Conservation (phyloP, 768 basidiomycete species). For the Serendipita vermifera region DNA sequence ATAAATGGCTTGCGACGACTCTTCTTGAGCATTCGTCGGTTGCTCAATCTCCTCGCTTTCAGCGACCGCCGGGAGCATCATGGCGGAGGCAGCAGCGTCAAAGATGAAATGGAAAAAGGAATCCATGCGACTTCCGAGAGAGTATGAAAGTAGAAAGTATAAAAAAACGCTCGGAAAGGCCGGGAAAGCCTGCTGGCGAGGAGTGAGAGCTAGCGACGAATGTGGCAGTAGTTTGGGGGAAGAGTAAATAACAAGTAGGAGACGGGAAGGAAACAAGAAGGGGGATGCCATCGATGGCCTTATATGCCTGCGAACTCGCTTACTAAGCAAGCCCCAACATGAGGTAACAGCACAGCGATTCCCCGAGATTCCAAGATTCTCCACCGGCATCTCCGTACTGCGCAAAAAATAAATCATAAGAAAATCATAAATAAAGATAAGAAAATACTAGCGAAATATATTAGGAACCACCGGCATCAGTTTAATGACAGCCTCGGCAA, state of each 20-base stretch:
- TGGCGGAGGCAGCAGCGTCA: not conserved
- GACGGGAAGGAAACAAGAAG: not conserved
- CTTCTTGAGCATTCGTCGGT: not conserved
- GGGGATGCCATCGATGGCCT: not conserved
- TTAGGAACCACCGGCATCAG: too few species aligned
- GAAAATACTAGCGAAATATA: too few species aligned
- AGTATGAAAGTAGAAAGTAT: slow-evolving; percentile 1
- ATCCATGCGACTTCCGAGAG: not conserved
- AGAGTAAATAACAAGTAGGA: not conserved
- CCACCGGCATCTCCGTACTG: too few species aligned
- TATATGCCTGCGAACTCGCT: too few species aligned
- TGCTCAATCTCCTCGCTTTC: slow-evolving; percentile 9
- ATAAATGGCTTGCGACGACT: not conserved
- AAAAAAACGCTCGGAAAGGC: not conserved
- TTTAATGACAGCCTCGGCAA: too few species aligned
- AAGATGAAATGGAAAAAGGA: slow-evolving; percentile 6
- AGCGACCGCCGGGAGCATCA: too few species aligned
- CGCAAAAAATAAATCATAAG: too few species aligned
- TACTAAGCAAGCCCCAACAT: too few species aligned
- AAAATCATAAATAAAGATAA: too few species aligned
- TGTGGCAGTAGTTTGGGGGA: too few species aligned
- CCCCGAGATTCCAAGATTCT: too few species aligned
- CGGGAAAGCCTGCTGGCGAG: not conserved
- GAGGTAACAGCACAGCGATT: too few species aligned
- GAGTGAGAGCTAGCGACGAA: not conserved